A percentile compares a stretch with the other conserved stretches of the same genome.
Evolutionary conservation across 129 eudicot genomes (phyloP).

Genomic region (sunflower (Helianthus annuus)): DNA sequence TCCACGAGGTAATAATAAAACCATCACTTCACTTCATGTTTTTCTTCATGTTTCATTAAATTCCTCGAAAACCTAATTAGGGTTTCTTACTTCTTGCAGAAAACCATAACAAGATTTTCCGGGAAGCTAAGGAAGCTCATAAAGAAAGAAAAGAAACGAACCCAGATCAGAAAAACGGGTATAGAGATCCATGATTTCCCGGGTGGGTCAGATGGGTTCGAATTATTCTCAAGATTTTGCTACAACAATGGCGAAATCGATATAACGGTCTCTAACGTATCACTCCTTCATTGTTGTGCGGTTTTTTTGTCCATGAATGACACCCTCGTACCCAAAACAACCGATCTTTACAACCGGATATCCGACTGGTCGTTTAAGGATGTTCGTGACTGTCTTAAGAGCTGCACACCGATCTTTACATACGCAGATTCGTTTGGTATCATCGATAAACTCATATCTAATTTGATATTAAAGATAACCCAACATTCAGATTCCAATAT

Average conservation of each 20-base stretch:
- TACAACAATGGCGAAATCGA: conserved; percentile 58
- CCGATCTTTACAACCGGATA: conserved; percentile 51
- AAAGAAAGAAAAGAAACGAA: conserved; percentile 58
- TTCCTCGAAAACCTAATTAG: neutral
- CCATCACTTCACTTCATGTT: conserved; percentile 5
- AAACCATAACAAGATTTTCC: conserved; percentile 60
- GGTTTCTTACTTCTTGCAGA: conserved; percentile 47
- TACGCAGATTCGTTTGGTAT: conserved; percentile 74
- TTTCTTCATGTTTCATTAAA: neutral
- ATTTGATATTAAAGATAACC: conserved; percentile 63
- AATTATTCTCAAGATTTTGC: conserved; percentile 69
- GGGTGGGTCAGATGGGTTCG: conserved; percentile 82
- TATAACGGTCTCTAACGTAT: conserved; percentile 57
- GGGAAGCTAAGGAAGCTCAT: conserved; percentile 64
- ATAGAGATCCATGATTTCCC: conserved; percentile 68
- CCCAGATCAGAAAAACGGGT: conserved; percentile 52
- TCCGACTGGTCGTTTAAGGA: conserved; percentile 65
- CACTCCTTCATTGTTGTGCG: conserved; percentile 70
- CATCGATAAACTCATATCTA: conserved; percentile 48
- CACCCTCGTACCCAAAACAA: conserved; percentile 61
- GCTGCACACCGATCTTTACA: conserved; percentile 47
- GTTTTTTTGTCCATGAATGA: conserved; percentile 70
- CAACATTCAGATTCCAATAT: conserved; percentile 50
- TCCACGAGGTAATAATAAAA: conserved; percentile 57
- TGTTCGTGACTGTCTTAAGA: conserved; percentile 47